Evolutionary conservation across 1,284 basidiomycete species (phyloP).

Genomic region (Entoloma clypeatum): DNA sequence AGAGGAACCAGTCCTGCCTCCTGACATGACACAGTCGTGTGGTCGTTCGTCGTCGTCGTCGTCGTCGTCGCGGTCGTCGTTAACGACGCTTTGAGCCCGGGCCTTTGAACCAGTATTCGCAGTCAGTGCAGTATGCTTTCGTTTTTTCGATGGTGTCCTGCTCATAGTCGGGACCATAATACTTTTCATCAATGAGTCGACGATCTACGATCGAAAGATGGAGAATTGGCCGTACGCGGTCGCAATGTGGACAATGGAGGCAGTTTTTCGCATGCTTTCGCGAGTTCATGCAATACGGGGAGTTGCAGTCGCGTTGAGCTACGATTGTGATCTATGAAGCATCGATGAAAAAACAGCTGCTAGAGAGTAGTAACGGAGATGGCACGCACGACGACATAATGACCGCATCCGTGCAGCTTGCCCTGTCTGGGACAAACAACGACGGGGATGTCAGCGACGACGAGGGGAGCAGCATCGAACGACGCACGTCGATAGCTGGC

Average conservation of each 20-base stretch:
- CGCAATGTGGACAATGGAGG: constrained; percentile 51
- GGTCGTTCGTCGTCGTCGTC: constrained; percentile 4
- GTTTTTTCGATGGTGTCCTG: constrained; percentile 54
- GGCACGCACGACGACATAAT: constrained; percentile 43
- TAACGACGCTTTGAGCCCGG: constrained; percentile 32
- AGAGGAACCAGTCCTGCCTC: too few species aligned
- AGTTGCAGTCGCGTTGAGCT: constrained; percentile 59
- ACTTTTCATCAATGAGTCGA: constrained; percentile 37
- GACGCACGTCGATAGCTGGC: constrained; percentile 68
- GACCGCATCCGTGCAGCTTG: constrained; percentile 70
- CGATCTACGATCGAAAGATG: constrained; percentile 11
- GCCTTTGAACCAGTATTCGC: constrained; percentile 61
- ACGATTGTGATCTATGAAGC: constrained; percentile 50
- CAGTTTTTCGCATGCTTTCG: constrained; percentile 49
- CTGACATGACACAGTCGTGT: too few species aligned
- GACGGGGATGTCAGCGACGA: constrained; percentile 19
- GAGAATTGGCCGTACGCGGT: constrained; percentile 32
- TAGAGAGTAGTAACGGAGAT: constrained; percentile 21
- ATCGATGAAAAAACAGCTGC: constrained; percentile 16
- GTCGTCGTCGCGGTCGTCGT: constrained; percentile 14
- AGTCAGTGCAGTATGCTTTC: constrained; percentile 56
- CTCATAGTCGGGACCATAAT: constrained; percentile 61
- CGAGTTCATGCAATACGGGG: constrained; percentile 57
- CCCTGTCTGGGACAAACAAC: constrained; percentile 63
- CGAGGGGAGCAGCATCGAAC: constrained; percentile 14